Base-by-base conservation (phyloP, 75 land plant genomes). In the Gnetum montanum region DNA sequence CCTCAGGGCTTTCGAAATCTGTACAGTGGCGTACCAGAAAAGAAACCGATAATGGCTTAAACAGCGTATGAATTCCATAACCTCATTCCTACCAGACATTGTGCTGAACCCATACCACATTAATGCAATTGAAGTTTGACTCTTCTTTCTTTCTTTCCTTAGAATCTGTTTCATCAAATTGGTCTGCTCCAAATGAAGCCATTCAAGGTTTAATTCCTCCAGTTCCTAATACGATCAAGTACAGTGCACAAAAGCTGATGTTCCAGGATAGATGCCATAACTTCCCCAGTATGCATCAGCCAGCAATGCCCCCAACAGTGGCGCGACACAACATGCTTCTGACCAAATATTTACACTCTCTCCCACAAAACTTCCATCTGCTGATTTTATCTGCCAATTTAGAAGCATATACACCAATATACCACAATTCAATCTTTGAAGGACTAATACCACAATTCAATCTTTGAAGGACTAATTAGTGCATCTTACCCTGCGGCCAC, bases 271-370 rank as follows among this genome's bases (percentile, higher is more conserved):
- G 68, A 15, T n/a, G n/a, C n/a, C 78, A 59, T 80, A 94, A 62
- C 90, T 73, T 45, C 98, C 98, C 76, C 86, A 80, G 59, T 78
- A 89, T 34, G 98, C 76, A 76, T 94, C 98, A 12, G 96, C 90
- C 55, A 94, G 33, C 59, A 94, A 57, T 20, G 98, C 98, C 36
- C 96, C 98, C 46, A 89, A 59, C 19, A 94, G 85, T 22, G 98
- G 96, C 1, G 81, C 77, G 34, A 94, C 49, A 60, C 80, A 85
- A 58, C 96, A 90, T 16, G 85, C 76, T 34, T 96, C 96, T 49
- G 63, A 46, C 98, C 98, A 94, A 34, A 81, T 89, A 54, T 73
- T 85, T 24, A 85, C 96, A 63, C 70, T 85, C 55, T 68, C 78
- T 30, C 90, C 89, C 37, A 96, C 98, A 34, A n/a, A n/a, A n/a